These are phyloP conservation scores for Allium sativum DNA, from an alignment of 106 monocot species.

Conservation along the genomic window DNA sequence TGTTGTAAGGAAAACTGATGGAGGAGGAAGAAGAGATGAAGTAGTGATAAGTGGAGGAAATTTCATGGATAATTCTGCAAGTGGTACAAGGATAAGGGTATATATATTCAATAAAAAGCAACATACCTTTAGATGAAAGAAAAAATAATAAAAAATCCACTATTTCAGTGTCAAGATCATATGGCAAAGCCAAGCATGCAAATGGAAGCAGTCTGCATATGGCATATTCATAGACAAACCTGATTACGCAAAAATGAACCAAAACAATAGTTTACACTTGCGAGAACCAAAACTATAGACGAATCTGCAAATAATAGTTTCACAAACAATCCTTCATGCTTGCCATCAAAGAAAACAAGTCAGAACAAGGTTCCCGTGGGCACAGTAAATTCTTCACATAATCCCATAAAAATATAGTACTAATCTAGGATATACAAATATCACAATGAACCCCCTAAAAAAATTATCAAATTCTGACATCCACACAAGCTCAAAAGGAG, in stretches of 20 bases:
- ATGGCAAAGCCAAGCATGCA: neutral
- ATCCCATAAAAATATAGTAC: neutral
- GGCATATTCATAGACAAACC: neutral
- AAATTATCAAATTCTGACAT: neutral
- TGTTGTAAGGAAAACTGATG: neutral
- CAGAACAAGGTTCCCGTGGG: too few relatives aligned
- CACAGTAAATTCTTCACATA: neutral
- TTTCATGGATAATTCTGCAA: too few relatives aligned
- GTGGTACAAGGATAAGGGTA: too few relatives aligned
- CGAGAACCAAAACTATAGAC: too few relatives aligned
- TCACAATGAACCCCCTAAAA: neutral
- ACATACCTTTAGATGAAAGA: neutral
- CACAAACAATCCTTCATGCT: too few relatives aligned
- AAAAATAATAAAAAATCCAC: too few relatives aligned
- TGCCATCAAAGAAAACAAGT: too few relatives aligned
- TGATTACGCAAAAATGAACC: too few relatives aligned
- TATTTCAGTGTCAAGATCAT: neutral
- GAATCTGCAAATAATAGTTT: too few relatives aligned
- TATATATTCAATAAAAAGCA: too few relatives aligned
- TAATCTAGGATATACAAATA: conserved; percentile 8
- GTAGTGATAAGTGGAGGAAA: neutral
- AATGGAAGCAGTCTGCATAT: too few relatives aligned
- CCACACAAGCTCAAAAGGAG: neutral
- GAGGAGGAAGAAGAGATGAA: neutral
- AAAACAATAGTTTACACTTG: too few relatives aligned